phyloP scores from a whole-genome alignment of 441 rosid genomes.

The Pelargonium cotyledonis region DNA sequence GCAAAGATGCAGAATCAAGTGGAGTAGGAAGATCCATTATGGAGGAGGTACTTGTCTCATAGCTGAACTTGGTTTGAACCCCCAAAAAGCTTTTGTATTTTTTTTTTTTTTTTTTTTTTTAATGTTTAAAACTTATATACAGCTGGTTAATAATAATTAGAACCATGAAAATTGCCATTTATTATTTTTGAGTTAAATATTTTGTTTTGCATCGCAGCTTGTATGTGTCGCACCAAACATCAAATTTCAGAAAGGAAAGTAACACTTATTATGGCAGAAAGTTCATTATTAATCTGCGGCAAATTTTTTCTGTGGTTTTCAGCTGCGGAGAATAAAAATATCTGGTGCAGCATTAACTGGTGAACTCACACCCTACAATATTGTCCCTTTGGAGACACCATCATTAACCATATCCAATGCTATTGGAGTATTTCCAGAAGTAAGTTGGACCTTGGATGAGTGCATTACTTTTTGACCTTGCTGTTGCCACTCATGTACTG shows the following conservation, averaged over 20 bases:
- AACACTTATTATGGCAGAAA: background rate
- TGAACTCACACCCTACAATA: slow-evolving; percentile 83
- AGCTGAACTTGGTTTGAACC: slow-evolving; percentile 12
- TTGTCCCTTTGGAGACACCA: slow-evolving; percentile 88
- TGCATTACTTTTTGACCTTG: background rate
- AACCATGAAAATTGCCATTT: background rate
- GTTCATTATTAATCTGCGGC: background rate
- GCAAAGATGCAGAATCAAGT: slow-evolving; percentile 80
- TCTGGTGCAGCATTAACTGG: slow-evolving; percentile 60
- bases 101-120: background rate
- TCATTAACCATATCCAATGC: slow-evolving; percentile 84
- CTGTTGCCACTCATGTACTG: slow-evolving; percentile 5
- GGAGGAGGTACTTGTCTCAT: slow-evolving; percentile 69
- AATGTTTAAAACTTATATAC: background rate
- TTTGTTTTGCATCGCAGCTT: slow-evolving; percentile 1
- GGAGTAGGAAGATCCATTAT: slow-evolving; percentile 82
- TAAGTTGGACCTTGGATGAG: slow-evolving; percentile 33
- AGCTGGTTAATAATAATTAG: background rate
- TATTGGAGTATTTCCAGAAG: slow-evolving; percentile 88
- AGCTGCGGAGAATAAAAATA: slow-evolving; percentile 70
- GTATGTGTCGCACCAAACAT: background rate
- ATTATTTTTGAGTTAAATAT: slow-evolving; percentile 4
- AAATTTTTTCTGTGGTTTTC: slow-evolving; percentile 26
- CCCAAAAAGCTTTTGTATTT: slow-evolving; percentile 2
- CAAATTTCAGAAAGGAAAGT: background rate